These are phyloP conservation scores for Lichtheimia corymbifera DNA, from an alignment of 371 early-diverging fungal genomes.

Conservation along the genomic window DNA sequence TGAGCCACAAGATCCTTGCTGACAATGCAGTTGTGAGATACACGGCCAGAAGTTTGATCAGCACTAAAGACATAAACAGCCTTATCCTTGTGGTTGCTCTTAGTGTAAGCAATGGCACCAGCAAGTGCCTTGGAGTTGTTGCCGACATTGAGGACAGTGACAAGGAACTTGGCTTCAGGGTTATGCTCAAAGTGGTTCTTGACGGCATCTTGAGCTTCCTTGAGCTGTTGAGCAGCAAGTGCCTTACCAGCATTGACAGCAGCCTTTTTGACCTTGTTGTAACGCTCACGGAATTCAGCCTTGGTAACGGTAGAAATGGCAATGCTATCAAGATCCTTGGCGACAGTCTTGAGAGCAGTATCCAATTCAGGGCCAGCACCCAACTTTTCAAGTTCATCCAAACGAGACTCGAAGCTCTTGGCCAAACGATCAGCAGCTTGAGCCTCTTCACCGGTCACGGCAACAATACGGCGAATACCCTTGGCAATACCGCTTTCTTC, in stretches of 20 bases:
- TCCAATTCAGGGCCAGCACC: constrained; percentile 68
- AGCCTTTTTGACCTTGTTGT: constrained; percentile 73
- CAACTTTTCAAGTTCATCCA: constrained; percentile 61
- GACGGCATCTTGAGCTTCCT: constrained; percentile 79
- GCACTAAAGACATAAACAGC: constrained; percentile 82
- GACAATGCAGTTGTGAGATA: constrained; percentile 85
- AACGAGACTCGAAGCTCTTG: constrained; percentile 60
- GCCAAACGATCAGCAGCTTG: constrained; percentile 68
- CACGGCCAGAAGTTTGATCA: constrained; percentile 70
- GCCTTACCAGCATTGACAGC: constrained; percentile 91
- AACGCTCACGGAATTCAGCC: constrained; percentile 70
- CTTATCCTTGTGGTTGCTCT: constrained; percentile 75
- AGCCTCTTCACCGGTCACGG: constrained; percentile 95
- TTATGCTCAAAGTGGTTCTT: constrained; percentile 76
- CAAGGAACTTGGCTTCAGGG: constrained; percentile 62
- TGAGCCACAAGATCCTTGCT: constrained; percentile 62
- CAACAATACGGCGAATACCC: constrained; percentile 97
- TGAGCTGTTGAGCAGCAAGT: constrained; percentile 80
- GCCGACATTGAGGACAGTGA: constrained; percentile 68
- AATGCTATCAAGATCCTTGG: constrained; percentile 82
- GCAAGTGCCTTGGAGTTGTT: constrained; percentile 75
- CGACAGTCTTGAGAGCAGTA: constrained; percentile 74
- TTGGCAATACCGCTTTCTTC: constrained; percentile 97
- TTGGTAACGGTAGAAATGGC: constrained; percentile 82
- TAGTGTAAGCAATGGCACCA: constrained; percentile 78